Conservation (phyloP, 352 stramenopile genomes). For the Phytophthora podocarpi region DNA sequence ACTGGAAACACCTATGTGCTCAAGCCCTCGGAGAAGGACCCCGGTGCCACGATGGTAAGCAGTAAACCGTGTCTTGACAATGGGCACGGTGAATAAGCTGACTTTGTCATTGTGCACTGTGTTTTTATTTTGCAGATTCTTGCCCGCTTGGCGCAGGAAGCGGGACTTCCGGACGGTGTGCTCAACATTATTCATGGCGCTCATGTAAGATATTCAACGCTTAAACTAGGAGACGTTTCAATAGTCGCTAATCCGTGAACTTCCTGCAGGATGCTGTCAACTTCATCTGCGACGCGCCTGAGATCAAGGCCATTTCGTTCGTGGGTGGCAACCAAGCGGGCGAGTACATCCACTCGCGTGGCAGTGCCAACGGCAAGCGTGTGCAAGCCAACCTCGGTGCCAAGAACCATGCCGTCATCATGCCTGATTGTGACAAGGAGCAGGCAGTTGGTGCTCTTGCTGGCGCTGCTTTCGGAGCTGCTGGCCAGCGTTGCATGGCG, state of each 20-base stretch:
- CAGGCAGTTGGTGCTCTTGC: conserved; percentile 87
- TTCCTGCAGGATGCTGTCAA: conserved; percentile 89
- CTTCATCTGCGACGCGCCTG: conserved; percentile 93
- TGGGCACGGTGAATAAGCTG: no score
- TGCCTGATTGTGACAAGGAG: conserved; percentile 94
- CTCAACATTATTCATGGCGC: conserved; percentile 94
- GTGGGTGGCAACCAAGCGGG: conserved; percentile 94
- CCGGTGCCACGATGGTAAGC: conserved; percentile 81
- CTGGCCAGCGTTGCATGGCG: conserved; percentile 98
- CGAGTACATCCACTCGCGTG: conserved; percentile 94
- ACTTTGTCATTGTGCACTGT: no score
- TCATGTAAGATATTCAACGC: conserved; percentile 45
- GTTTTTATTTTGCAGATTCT: conserved; percentile 68
- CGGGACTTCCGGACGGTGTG: conserved; percentile 94
- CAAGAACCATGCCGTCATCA: conserved; percentile 98
- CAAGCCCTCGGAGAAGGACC: conserved; percentile 96
- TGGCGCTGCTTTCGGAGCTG: conserved; percentile 95
- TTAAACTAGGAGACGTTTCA: conserved; percentile 5
- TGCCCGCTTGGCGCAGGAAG: conserved; percentile 91
- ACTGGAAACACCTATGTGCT: conserved; percentile 97
- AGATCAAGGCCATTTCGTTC: conserved; percentile 97
- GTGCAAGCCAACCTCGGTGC: conserved; percentile 97
- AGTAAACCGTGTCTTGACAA: not conserved
- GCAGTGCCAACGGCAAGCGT: conserved; percentile 91
- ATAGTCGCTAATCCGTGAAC: conserved; percentile 4